These are phyloP conservation scores for Diaporthe amygdali DNA, from an alignment of 2,329 filamentous ascomycete genomes.

Conservation along the genomic window DNA sequence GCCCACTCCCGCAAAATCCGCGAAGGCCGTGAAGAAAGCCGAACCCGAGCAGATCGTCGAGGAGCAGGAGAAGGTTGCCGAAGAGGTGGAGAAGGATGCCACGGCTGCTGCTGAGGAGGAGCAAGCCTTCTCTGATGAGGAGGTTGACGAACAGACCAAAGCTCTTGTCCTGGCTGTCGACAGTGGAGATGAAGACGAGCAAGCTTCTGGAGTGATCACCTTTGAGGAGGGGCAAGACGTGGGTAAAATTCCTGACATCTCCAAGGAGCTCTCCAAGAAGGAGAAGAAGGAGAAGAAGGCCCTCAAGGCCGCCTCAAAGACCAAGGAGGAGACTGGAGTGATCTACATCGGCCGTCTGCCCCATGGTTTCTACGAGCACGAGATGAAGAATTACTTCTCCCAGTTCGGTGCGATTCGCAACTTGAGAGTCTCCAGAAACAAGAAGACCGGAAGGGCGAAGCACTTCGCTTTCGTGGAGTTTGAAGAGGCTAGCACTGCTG, in stretches of 20 bases:
- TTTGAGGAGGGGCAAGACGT: conserved; percentile 57
- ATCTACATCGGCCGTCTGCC: conserved; percentile 92
- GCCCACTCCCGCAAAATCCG: background rate
- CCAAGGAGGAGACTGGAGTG: conserved; percentile 70
- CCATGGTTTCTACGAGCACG: conserved; percentile 90
- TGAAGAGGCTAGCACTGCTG: conserved; percentile 74
- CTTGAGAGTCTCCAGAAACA: conserved; percentile 88
- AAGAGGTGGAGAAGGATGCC: background rate
- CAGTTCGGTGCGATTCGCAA: conserved; percentile 86
- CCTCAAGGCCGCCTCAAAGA: conserved; percentile 19
- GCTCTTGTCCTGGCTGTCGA: conserved; percentile 26
- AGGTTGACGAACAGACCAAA: conserved; percentile 25
- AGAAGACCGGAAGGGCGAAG: conserved; percentile 87
- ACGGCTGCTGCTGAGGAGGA: conserved; percentile 3
- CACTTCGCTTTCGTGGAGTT: conserved; percentile 98
- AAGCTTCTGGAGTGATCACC: conserved; percentile 26
- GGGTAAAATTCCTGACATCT: conserved; percentile 55
- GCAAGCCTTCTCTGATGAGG: conserved; percentile 18
- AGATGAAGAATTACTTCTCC: conserved; percentile 91
- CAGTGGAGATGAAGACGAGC: conserved; percentile 24
- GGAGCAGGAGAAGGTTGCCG: conserved; percentile 50
- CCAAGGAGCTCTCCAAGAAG: conserved; percentile 49
- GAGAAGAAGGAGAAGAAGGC: conserved; percentile 39
- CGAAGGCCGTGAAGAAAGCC: conserved; percentile 24
- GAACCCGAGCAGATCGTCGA: conserved; percentile 33